phyloP scores from a whole-genome alignment of 108 stramenopile genomes.

The Conticribra guillardii region DNA sequence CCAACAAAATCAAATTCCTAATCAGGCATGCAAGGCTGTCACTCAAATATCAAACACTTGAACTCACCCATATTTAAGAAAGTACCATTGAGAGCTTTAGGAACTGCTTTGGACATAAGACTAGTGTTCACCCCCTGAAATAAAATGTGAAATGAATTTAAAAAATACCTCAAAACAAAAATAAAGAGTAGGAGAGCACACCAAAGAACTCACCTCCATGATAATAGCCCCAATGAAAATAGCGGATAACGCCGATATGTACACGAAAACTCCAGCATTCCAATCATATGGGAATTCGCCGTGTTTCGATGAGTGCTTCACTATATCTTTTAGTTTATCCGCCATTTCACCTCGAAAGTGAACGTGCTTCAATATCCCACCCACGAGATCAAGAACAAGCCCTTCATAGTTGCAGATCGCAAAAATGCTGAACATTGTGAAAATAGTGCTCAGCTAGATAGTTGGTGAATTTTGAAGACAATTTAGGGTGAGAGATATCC shows the following conservation, averaged over 20 bases:
- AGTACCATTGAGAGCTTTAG: slow-evolving; percentile 52
- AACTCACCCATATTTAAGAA: slow-evolving; percentile 65
- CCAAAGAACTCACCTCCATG: slow-evolving; percentile 46
- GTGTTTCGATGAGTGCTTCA: slow-evolving; percentile 21
- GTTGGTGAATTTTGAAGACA: neutral
- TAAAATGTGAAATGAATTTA: neutral
- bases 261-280: slow-evolving; percentile 67
- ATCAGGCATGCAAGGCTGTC: too few species aligned
- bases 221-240: slow-evolving; percentile 65
- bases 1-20: too few species aligned
- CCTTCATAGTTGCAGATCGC: slow-evolving; percentile 64
- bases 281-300: slow-evolving; percentile 69
- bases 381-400: slow-evolving; percentile 32
- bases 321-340: slow-evolving; percentile 4
- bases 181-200: neutral
- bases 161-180: neutral
- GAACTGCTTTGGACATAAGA: slow-evolving; percentile 74
- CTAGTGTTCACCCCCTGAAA: slow-evolving; percentile 59
- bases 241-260: slow-evolving; percentile 62
- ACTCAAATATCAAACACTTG: too few species aligned
- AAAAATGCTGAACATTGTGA: slow-evolving; percentile 55
- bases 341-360: slow-evolving; percentile 1
- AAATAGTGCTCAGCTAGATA: neutral
- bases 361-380: slow-evolving; percentile 11
- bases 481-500: too few species aligned